phyloP scores from a whole-genome alignment of 257 asterid genomes.

The Gynochthodes officinalis region DNA sequence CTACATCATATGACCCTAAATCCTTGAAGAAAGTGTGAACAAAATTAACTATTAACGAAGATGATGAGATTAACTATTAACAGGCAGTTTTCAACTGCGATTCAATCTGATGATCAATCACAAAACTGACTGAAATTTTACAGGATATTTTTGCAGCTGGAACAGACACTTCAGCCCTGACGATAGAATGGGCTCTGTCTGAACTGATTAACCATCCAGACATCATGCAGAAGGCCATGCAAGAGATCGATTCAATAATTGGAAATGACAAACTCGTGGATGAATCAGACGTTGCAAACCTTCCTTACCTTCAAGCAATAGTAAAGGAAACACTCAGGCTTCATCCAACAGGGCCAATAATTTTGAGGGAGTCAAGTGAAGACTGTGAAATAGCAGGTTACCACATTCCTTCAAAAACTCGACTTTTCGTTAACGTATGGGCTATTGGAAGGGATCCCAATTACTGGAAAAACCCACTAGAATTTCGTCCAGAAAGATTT shows the following conservation, averaged over 20 bases:
- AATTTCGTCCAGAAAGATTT: slow-evolving; percentile 69
- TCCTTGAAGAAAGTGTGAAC: too few species aligned
- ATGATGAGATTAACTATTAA: too few species aligned
- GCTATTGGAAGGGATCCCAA: slow-evolving; percentile 60
- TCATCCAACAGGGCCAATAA: slow-evolving; percentile 74
- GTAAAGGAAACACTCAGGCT: slow-evolving; percentile 75
- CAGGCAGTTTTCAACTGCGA: too few species aligned
- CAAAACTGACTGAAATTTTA: not conserved
- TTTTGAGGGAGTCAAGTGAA: slow-evolving; percentile 43
- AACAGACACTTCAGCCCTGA: slow-evolving; percentile 75
- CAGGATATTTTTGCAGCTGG: slow-evolving; percentile 85
- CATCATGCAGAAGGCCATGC: slow-evolving; percentile 39
- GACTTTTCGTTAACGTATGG: slow-evolving; percentile 63
- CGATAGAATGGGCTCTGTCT: slow-evolving; percentile 76
- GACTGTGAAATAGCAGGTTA: slow-evolving; percentile 54
- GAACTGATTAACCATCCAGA: slow-evolving; percentile 69
- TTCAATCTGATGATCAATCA: not conserved
- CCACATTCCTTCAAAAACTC: slow-evolving; percentile 45
- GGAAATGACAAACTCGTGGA: slow-evolving; percentile 41
- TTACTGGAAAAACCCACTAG: slow-evolving; percentile 61
- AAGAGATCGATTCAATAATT: slow-evolving; percentile 47
- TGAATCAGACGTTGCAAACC: slow-evolving; percentile 60
- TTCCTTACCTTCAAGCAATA: slow-evolving; percentile 64
- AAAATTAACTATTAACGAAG: too few species aligned
- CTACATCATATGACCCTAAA: too few species aligned